phyloP scores from a whole-genome alignment of 2,329 filamentous ascomycete genomes.

The Blastomyces emzantsi region DNA sequence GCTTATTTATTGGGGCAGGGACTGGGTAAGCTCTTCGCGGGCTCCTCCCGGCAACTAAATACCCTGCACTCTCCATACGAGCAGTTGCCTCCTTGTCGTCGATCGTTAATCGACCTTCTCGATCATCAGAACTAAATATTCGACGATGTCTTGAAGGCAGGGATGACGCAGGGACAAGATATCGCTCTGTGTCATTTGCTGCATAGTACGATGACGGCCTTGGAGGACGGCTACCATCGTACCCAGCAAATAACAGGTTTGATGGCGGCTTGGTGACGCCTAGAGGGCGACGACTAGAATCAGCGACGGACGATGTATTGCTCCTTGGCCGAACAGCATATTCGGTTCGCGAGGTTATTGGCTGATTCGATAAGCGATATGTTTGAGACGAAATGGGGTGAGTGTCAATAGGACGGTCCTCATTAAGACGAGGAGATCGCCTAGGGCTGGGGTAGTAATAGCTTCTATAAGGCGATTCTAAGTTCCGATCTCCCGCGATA shows the following conservation, averaged over 20 bases:
- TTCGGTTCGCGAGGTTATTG: slow-evolving; percentile 29
- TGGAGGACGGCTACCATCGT: slow-evolving; percentile 17
- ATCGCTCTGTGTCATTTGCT: slow-evolving; percentile 26
- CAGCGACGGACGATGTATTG: slow-evolving; percentile 26
- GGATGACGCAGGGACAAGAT: slow-evolving; percentile 26
- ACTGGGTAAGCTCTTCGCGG: slow-evolving; percentile 13
- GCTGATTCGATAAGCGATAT: slow-evolving; percentile 25
- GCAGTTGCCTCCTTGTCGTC: slow-evolving; percentile 3
- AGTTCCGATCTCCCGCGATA: slow-evolving; percentile 18
- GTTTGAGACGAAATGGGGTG: slow-evolving; percentile 28
- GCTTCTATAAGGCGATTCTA: slow-evolving; percentile 15
- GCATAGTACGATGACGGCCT: slow-evolving; percentile 18
- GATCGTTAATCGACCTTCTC: slow-evolving; percentile 9
- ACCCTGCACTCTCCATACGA: slow-evolving; percentile 19
- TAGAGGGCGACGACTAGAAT: slow-evolving; percentile 22
- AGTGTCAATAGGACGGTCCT: slow-evolving; percentile 25
- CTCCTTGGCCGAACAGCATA: slow-evolving; percentile 33
- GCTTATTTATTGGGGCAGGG: slow-evolving; percentile 14
- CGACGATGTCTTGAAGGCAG: slow-evolving; percentile 26
- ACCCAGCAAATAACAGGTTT: slow-evolving; percentile 16
- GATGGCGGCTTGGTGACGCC: slow-evolving; percentile 24
- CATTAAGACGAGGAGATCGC: slow-evolving; percentile 18
- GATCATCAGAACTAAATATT: slow-evolving; percentile 20
- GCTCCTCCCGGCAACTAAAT: slow-evolving; percentile 21
- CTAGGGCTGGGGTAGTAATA: slow-evolving; percentile 9